Evolutionary conservation across 2,329 filamentous ascomycete genomes (phyloP), one percentile per base, ranked within the genome.

Genomic region (Clonostachys chloroleuca): DNA sequence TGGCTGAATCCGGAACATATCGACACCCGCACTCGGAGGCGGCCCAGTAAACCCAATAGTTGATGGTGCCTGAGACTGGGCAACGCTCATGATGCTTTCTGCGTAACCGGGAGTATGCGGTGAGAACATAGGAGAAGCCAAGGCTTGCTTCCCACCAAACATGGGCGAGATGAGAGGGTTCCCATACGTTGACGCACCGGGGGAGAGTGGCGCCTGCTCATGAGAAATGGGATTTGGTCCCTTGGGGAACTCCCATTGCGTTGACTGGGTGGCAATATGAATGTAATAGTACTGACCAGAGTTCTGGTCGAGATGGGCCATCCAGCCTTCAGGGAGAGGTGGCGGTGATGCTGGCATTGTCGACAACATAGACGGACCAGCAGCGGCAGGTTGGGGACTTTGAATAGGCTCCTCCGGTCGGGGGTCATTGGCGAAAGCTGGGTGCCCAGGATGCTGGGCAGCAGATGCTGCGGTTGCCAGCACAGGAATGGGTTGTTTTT

Each of bases 251-350:
- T 99, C 94, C 94, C 94, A 99, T 63, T 99, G 94, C 1, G 94
- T 99, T 4, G 92, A 90, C 62, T 97, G 94, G 1, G 89, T 92
- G 2, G 92, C 88, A 33, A 99, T 77, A 64, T 99, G 94, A 50
- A 99, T 99, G 61, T 99, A 99, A 66, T 99, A 99, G 67, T 97
- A 99, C 62, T 97, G 92, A 2, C 94, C 94, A 3, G 92, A 97
- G 61, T 88, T 96, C 55, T 90, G 88, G 63, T 99, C 94, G 5
- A 97, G 77, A 64, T 97, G 94, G 17, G 94, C 90, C 59, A 99
- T 97, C 94, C 94, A 99, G 34, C 94, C 94, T 69, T 99, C 94
- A 6, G 94, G 94, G 14, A 99, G 77, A 3, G 92, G 94, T 18
- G 94, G 94, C 34, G 94, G 94, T 14, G 91, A 95, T 24, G 86